Percentiles rank a stretch among this genome's conserved stretches.
phyloP scores from a whole-genome alignment of 176 grass and related monocot species.

The Ananas comosus region DNA sequence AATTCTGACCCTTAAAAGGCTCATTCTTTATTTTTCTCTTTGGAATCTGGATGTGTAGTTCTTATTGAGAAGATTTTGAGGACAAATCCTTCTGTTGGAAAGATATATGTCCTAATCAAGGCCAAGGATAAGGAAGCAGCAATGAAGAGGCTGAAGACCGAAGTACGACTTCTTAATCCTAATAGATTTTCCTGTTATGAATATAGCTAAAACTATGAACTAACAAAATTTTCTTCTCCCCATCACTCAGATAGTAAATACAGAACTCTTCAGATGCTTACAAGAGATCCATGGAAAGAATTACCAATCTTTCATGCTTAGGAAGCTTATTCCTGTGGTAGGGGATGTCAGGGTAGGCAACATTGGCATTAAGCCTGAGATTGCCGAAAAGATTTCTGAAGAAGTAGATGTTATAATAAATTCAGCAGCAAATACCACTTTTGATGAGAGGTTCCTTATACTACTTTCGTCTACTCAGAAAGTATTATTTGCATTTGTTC shows the following conservation, averaged over 20 bases:
- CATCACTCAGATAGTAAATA: conserved; percentile 41
- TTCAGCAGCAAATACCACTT: conserved; percentile 85
- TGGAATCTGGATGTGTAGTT: conserved; percentile 23
- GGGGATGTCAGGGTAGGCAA: conserved; percentile 65
- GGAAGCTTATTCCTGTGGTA: conserved; percentile 71
- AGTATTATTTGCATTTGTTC: not conserved
- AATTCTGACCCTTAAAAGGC: not conserved
- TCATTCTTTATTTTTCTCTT: not conserved
- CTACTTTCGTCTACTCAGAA: not conserved
- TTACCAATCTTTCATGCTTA: conserved; percentile 47
- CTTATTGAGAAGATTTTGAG: conserved; percentile 90
- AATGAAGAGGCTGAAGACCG: conserved; percentile 41
- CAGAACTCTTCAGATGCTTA: conserved; percentile 57
- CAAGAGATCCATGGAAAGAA: conserved; percentile 62
- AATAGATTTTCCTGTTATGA: not conserved
- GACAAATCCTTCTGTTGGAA: conserved; percentile 57
- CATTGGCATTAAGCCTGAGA: conserved; percentile 56
- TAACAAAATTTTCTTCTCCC: not conserved
- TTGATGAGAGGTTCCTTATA: conserved; percentile 69
- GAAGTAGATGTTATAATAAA: conserved; percentile 74
- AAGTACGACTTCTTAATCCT: conserved; percentile 31
- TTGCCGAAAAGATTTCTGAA: conserved; percentile 47
- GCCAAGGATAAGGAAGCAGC: conserved; percentile 59
- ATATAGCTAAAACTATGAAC: not conserved
- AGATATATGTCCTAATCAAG: conserved; percentile 90